Conservation (phyloP, 805 yeast genomes). For the Candida nanaspora region DNA sequence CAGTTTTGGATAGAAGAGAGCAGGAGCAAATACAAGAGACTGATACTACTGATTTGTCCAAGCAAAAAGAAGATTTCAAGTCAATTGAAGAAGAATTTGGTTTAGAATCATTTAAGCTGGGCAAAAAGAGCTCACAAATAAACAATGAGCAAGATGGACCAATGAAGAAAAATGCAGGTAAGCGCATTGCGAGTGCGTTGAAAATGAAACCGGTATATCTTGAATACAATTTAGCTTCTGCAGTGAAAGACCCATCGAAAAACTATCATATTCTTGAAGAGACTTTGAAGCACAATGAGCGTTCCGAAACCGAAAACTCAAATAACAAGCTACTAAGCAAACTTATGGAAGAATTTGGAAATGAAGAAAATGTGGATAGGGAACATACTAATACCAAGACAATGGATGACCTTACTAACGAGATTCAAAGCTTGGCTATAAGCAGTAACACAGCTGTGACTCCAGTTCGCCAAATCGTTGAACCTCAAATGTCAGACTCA, state of each 20-base stretch:
- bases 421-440: no score
- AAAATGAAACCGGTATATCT: slow-evolving; percentile 18
- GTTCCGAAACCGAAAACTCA: slow-evolving; percentile 4
- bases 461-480: not conserved
- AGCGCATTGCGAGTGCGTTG: slow-evolving; percentile 12
- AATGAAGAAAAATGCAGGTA: slow-evolving; percentile 3
- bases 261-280: slow-evolving; percentile 1
- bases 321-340: slow-evolving; percentile 19
- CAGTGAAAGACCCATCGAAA: slow-evolving; percentile 8
- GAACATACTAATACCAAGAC: not conserved
- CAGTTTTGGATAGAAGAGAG: no score
- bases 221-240: slow-evolving; percentile 21
- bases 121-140: no score
- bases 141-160: no score
- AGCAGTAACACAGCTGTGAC: no score
- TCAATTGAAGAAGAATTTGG: not conserved
- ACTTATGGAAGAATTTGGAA: slow-evolving; percentile 28
- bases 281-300: not conserved
- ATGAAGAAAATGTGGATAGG: slow-evolving; percentile 15
- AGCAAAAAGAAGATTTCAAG: no score
- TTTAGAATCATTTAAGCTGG: no score
- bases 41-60: no score
- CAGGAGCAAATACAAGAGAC: no score
- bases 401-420: no score
- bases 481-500: not conserved